phyloP scores from a whole-genome alignment of 371 early-diverging fungal species.

The Mucor lusitanicus region DNA sequence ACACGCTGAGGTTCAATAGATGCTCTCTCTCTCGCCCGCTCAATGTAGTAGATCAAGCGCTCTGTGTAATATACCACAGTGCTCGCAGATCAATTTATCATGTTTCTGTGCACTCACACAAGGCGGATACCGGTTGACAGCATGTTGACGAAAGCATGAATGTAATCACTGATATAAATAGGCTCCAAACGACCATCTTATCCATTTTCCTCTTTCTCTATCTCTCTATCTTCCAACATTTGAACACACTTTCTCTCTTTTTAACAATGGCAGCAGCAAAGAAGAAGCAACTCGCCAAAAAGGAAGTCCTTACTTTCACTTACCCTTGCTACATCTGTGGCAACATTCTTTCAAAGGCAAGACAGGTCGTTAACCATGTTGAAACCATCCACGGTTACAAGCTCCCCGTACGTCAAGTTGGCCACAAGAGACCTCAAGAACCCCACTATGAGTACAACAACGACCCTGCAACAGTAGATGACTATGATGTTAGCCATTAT shows the following conservation, averaged over 20 bases:
- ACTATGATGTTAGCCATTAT: constrained; percentile 2
- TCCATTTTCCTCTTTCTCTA: neutral
- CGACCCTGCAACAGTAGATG: neutral
- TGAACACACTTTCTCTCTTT: neutral
- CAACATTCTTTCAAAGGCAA: neutral
- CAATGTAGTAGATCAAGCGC: no score
- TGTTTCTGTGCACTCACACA: no score
- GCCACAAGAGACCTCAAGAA: constrained; percentile 3
- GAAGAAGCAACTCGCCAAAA: neutral
- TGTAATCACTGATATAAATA: no score
- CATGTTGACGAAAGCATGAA: neutral
- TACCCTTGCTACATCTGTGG: constrained; percentile 17
- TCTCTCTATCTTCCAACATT: neutral
- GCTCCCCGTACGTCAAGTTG: constrained; percentile 2
- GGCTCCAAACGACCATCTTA: neutral
- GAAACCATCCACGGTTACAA: constrained; percentile 3
- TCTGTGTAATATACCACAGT: no score
- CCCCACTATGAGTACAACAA: neutral
- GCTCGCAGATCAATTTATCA: neutral
- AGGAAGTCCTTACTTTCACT: neutral
- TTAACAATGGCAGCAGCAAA: neutral
- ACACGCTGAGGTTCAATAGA: neutral
- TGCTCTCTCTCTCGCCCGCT: neutral
- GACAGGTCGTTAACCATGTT: constrained; percentile 6
- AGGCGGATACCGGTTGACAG: neutral